Percentiles rank a stretch among this genome's conserved stretches.
Conservation (phyloP, 805 yeast species). For the Cyberlindnera mycetangii region DNA sequence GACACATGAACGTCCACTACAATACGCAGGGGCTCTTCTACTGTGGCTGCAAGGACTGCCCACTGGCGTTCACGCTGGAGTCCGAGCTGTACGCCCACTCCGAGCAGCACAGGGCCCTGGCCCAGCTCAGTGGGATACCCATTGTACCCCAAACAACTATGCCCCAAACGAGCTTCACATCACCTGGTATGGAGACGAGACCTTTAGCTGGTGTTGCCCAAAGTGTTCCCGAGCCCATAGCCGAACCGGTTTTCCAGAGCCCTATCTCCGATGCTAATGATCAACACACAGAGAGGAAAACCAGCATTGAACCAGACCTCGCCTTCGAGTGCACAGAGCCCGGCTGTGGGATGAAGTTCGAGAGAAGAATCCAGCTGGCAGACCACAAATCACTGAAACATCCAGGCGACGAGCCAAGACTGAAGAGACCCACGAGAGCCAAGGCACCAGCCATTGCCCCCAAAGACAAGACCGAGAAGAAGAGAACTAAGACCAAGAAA, state of each 20-base stretch:
- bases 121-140: neutral
- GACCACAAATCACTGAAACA: constrained; percentile 2
- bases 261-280: no score
- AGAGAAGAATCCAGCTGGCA: neutral
- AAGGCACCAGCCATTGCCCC: neutral
- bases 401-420: no score
- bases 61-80: constrained; percentile 4
- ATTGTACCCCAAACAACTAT: neutral
- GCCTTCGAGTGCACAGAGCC: constrained; percentile 1
- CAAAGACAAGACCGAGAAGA: neutral
- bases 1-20: constrained; percentile 12
- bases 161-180: no score
- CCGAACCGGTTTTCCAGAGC: no score
- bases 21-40: constrained; percentile 7
- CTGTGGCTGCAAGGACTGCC: constrained; percentile 1
- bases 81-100: constrained; percentile 1
- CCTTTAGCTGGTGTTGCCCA: no score
- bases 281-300: no score
- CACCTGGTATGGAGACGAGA: no score
- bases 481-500: neutral
- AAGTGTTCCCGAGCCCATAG: no score
- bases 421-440: neutral
- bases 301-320: no score
- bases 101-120: neutral
- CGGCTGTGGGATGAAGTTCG: neutral